Evolutionary conservation across 1,139 yeast species (phyloP).

Genomic region (Kodamaea alishanica): DNA sequence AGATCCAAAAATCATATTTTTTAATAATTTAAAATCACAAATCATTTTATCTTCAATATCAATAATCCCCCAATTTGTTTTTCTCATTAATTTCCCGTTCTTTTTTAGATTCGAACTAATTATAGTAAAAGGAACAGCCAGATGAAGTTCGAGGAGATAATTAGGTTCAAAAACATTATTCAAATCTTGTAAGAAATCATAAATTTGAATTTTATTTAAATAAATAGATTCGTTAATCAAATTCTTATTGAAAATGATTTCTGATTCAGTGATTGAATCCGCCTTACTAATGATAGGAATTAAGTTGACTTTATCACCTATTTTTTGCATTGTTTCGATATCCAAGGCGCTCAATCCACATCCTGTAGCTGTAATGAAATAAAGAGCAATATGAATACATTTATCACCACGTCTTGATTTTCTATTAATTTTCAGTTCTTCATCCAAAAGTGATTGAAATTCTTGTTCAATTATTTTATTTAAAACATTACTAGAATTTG

Average conservation of each 20-base stretch:
- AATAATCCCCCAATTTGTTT: constrained; percentile 14
- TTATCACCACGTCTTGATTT: constrained; percentile 52
- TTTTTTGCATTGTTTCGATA: constrained; percentile 46
- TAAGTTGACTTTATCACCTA: constrained; percentile 52
- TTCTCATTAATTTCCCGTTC: constrained; percentile 6
- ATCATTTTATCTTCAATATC: constrained; percentile 9
- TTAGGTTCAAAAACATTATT: constrained; percentile 6
- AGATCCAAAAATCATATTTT: constrained; percentile 14
- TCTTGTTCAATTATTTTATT: constrained; percentile 52
- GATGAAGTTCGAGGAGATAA: constrained; percentile 11
- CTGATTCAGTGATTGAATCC: constrained; percentile 51
- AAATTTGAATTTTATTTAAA: constrained; percentile 43
- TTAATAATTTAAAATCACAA: constrained; percentile 13
- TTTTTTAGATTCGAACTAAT: constrained; percentile 10
- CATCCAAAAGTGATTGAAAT: constrained; percentile 52
- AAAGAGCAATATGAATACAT: constrained; percentile 60
- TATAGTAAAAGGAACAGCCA: constrained; percentile 13
- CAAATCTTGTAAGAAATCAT: constrained; percentile 34
- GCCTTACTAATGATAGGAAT: constrained; percentile 57
- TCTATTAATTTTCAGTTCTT: constrained; percentile 59
- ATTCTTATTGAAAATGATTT: constrained; percentile 41
- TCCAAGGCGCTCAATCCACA: constrained; percentile 46
- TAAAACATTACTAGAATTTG: constrained; percentile 23
- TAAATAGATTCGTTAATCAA: constrained; percentile 43
- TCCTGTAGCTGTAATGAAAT: constrained; percentile 57